phyloP scores from a whole-genome alignment of 2,329 filamentous ascomycete species.

The Verticillium nubilum region DNA sequence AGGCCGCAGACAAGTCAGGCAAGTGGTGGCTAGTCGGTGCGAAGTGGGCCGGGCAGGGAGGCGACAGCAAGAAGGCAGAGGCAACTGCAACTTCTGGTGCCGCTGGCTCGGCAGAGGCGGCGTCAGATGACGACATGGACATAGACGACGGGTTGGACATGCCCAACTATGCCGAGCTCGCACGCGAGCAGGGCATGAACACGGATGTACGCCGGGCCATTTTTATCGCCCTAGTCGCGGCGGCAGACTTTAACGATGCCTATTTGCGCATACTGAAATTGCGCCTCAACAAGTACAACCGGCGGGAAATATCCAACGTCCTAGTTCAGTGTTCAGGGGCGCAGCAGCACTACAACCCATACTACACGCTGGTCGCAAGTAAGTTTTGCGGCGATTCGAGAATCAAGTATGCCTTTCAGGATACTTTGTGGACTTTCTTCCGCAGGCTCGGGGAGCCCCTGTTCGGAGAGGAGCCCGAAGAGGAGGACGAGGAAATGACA shows the following conservation, averaged over 20 bases:
- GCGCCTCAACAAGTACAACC: constrained; percentile 77
- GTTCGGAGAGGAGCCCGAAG: constrained; percentile 58
- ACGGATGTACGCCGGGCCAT: constrained; percentile 85
- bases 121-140: constrained; percentile 7
- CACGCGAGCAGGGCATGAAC: constrained; percentile 77
- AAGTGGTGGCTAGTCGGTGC: constrained; percentile 99
- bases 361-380: constrained; percentile 81
- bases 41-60: constrained; percentile 62
- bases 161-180: constrained; percentile 68
- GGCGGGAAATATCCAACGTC: constrained; percentile 81
- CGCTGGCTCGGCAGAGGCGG: neutral
- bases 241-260: constrained; percentile 78
- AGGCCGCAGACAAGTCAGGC: constrained; percentile 76
- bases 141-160: constrained; percentile 39
- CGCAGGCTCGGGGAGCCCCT: constrained; percentile 77
- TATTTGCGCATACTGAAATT: constrained; percentile 75
- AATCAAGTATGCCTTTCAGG: constrained; percentile 80
- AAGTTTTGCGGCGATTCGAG: constrained; percentile 71
- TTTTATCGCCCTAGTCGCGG: constrained; percentile 85
- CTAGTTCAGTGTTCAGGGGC: constrained; percentile 81
- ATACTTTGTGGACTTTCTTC: constrained; percentile 81
- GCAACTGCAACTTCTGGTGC: neutral
- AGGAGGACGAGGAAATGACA: constrained; percentile 41
- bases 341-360: constrained; percentile 83
- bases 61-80: neutral